Evolutionary conservation across 1,139 yeast genomes (phyloP).

Genomic region (Kurtzmaniella quercitrusa): DNA sequence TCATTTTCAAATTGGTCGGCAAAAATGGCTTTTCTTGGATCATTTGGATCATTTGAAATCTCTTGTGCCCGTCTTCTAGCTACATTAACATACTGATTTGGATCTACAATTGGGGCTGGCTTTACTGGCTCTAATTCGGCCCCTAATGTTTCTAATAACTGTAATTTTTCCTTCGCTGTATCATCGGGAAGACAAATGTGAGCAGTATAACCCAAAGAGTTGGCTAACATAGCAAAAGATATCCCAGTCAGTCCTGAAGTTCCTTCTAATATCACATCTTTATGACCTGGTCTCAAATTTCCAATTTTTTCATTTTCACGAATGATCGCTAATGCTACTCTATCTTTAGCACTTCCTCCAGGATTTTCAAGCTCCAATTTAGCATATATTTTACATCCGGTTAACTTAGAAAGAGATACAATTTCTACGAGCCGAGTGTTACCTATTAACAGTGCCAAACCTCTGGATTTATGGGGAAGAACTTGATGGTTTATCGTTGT

Average conservation of each 20-base stretch:
- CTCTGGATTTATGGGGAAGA: conserved; percentile 28
- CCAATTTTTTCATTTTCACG: conserved; percentile 62
- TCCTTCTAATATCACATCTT: conserved; percentile 81
- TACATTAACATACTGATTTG: conserved; percentile 85
- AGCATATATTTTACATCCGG: conserved; percentile 84
- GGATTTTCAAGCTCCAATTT: conserved; percentile 86
- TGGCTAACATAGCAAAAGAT: conserved; percentile 81
- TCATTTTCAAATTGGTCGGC: conserved; percentile 97
- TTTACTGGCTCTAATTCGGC: conserved; percentile 85
- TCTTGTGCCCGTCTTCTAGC: conserved; percentile 64
- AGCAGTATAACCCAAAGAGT: conserved; percentile 82
- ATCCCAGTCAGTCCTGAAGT: conserved; percentile 97
- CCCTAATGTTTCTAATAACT: conserved; percentile 67
- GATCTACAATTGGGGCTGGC: conserved; percentile 95
- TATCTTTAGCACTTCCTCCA: conserved; percentile 93
- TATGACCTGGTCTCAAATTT: conserved; percentile 47
- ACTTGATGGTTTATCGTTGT: neutral
- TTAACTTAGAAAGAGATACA: conserved; percentile 63
- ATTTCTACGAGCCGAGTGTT: conserved; percentile 84
- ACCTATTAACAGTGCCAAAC: conserved; percentile 64
- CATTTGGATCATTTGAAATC: conserved; percentile 41
- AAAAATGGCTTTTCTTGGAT: conserved; percentile 58
- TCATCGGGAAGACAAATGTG: conserved; percentile 96
- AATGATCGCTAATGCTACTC: conserved; percentile 87
- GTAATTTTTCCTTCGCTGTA: conserved; percentile 79